Conservation (phyloP, 225 moss, liverwort and hornwort genomes). For the Rhytidiadelphus loreus region DNA sequence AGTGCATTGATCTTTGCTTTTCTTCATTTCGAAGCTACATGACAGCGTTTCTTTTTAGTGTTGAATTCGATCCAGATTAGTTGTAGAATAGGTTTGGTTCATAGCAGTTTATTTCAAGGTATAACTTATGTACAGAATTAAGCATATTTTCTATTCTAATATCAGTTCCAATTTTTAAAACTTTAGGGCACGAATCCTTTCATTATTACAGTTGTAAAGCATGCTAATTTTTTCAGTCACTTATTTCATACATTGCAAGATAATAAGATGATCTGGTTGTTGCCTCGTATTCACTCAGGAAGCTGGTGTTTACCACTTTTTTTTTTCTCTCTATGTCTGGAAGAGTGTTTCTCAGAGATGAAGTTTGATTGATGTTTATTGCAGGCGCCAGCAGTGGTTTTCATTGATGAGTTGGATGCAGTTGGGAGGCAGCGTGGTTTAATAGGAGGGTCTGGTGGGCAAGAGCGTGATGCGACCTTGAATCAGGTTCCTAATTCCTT, state of each 20-base stretch:
- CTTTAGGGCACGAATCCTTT: background rate
- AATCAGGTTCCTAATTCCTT: constrained; percentile 58
- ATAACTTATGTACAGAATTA: background rate
- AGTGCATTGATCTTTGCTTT: background rate
- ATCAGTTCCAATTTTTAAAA: background rate
- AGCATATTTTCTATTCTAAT: background rate
- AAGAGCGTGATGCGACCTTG: constrained; percentile 94
- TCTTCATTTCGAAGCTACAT: background rate
- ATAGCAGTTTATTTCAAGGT: background rate
- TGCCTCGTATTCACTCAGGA: background rate
- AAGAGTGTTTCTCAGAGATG: background rate
- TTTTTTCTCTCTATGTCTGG: background rate
- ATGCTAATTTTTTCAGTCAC: background rate
- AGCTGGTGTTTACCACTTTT: background rate
- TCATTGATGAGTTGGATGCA: constrained; percentile 98
- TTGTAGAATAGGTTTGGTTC: background rate
- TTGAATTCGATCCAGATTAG: background rate
- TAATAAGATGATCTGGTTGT: background rate
- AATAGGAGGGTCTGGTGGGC: constrained; percentile 98
- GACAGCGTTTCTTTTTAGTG: background rate
- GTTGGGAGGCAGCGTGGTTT: constrained; percentile 98
- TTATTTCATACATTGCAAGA: background rate
- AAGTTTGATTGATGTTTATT: background rate
- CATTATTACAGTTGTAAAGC: background rate
- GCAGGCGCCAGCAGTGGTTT: constrained; percentile 98